Evolutionary conservation across 106 monocot species (phyloP).

Genomic region (Hemerocallis citrina): DNA sequence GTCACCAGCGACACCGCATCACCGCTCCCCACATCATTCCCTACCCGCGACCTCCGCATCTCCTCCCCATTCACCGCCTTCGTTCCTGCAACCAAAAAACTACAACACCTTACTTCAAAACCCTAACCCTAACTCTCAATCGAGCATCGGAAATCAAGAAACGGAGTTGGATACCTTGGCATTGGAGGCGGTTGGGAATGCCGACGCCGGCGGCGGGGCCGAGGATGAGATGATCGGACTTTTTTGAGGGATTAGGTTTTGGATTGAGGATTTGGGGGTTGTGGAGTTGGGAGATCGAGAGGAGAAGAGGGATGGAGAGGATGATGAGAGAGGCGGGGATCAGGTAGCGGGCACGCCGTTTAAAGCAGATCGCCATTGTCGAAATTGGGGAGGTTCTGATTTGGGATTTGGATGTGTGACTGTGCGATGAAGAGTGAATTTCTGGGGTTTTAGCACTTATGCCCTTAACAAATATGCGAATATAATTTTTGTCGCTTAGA

Average conservation of each 20-base stretch:
- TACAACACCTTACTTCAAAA: neutral
- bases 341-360: conserved; percentile 33
- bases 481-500: too few species aligned
- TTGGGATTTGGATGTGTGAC: too few species aligned
- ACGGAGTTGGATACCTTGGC: conserved; percentile 41
- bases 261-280: too few species aligned
- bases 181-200: conserved; percentile 74
- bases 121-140: neutral
- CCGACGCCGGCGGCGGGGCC: conserved; percentile 82
- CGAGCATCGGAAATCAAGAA: too few species aligned
- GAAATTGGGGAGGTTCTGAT: too few species aligned
- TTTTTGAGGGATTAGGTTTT: conserved; percentile 15
- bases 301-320: conserved; percentile 42
- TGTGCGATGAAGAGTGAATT: too few species aligned
- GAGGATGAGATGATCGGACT: conserved; percentile 55
- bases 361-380: conserved; percentile 17
- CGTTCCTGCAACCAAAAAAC: conserved; percentile 31
- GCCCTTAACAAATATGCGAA: too few species aligned
- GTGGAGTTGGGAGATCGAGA: conserved; percentile 12
- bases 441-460: too few species aligned
- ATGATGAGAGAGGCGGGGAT: conserved; percentile 38
- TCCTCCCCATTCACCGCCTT: conserved; percentile 47
- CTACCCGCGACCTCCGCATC: neutral
- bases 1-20: conserved; percentile 69
- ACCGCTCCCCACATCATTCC: neutral